phyloP scores from a whole-genome alignment of 2,329 filamentous ascomycete species.

The Colletotrichum orchidophilum region DNA sequence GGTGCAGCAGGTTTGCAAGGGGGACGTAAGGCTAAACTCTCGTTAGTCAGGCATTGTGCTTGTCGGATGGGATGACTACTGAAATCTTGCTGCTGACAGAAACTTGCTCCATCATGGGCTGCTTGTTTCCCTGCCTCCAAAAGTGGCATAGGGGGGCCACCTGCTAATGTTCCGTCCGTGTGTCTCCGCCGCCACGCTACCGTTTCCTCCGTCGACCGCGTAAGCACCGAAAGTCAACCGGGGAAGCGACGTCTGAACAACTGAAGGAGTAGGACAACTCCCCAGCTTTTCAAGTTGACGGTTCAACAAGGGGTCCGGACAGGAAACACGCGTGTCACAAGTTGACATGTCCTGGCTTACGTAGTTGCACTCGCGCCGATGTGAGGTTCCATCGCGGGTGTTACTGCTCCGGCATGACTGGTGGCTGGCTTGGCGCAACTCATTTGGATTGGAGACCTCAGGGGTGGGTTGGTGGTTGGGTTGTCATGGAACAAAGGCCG shows the following conservation, averaged over 20 bases:
- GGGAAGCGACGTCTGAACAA: background rate
- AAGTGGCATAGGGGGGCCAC: background rate
- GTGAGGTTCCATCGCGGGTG: constrained; percentile 20
- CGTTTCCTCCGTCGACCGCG: background rate
- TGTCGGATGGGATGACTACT: background rate
- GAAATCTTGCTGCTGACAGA: background rate
- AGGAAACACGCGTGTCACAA: background rate
- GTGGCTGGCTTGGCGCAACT: constrained; percentile 27
- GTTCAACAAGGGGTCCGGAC: background rate
- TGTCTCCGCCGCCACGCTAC: constrained; percentile 12
- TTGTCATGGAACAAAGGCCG: background rate
- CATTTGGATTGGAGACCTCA: constrained; percentile 5
- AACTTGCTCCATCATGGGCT: background rate
- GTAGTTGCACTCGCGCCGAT: constrained; percentile 7
- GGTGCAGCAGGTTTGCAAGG: background rate
- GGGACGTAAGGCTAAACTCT: background rate
- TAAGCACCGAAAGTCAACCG: constrained; percentile 5
- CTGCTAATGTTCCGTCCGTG: background rate
- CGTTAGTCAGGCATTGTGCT: background rate
- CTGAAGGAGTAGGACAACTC: background rate
- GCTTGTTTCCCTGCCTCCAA: background rate
- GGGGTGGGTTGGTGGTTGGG: background rate
- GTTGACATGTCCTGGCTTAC: constrained; percentile 2
- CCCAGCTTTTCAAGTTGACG: background rate
- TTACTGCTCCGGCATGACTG: constrained; percentile 22